Conservation (phyloP, 192 early-diverging fungal species). For the Neocallimastix lanati region DNA sequence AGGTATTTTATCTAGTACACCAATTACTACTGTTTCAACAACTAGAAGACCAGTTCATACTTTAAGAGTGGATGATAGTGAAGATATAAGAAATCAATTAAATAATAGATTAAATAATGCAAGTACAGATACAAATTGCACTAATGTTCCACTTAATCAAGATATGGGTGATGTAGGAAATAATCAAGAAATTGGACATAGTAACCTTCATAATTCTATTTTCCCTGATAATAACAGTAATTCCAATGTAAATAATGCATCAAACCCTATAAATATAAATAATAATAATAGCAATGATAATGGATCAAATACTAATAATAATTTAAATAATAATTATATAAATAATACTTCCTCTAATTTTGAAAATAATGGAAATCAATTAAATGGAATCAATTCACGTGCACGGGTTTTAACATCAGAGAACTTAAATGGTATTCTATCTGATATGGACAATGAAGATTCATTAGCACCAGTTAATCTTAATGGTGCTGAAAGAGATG, state of each 20-base stretch:
- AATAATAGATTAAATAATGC: not conserved
- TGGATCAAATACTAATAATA: not conserved
- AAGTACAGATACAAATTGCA: not conserved
- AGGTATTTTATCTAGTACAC: not conserved
- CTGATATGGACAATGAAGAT: not conserved
- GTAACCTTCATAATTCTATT: not conserved
- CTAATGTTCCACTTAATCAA: not conserved
- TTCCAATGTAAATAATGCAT: not conserved
- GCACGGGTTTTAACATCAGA: not conserved
- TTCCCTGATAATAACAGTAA: not conserved
- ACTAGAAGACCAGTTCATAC: not conserved
- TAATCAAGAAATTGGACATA: not conserved
- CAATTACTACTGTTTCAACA: not conserved
- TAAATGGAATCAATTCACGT: not conserved
- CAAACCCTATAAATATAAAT: not conserved
- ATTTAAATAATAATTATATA: not conserved
- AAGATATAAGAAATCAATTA: not conserved
- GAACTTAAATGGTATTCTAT: not conserved
- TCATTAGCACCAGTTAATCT: not conserved
- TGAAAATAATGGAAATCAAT: too few relatives aligned
- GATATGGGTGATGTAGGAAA: not conserved
- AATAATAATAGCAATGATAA: not conserved
- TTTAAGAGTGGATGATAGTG: not conserved
- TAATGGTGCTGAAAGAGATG: not conserved
- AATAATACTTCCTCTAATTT: not conserved